Evolutionary conservation across 768 basidiomycete genomes (phyloP), one percentile per base, ranked within the genome.

Genomic region (Trametes cubensis): DNA sequence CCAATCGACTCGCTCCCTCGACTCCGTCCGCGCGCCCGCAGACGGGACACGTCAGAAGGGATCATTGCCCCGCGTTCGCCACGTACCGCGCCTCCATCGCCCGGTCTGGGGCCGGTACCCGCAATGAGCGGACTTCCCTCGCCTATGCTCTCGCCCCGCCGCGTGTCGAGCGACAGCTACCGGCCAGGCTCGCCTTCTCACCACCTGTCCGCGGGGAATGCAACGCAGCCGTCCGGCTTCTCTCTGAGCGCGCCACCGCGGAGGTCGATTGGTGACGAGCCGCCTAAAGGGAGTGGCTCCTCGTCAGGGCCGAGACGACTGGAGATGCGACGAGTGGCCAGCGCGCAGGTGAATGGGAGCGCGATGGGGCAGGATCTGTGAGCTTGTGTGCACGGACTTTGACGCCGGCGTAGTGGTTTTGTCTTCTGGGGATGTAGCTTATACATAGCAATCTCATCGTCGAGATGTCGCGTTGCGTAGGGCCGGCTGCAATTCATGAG

Each of bases 31-130:
- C 77, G 77, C 44, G 50, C 76, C 11, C 71, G 77, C 21, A 75
- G 83, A n/a, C 78, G 76, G 53, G 78, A 80, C 40, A 76, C 81
- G 7, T 78, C 85, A 15, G 86, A 90, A 66, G 92, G 90, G 14
- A 76, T 93, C 55, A 85, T 94, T 61, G 85, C 89, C 0, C 88
- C 88, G 15, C 83, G 78, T 14, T 79, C 87, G 17, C 73, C 73
- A 1, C 66, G 58, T 11, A 15, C 55, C 41, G 56, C 65, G 18
- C 60, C 61, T 11, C 60, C 67, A 21, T 67, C 67, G 11, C 71
- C 64, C 44, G 64, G 67, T 10, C 50, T 70, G 52, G 44, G 52
- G 25, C 58, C 71, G 26, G 59, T 65, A 17, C 52, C 66, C 1
- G 58, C 64, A 1, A 62, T 64, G 52, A 62, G 58, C 4, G 64